Evolutionary conservation across 352 stramenopile genomes (phyloP).

Genomic region (Globisporangium spiculum): DNA sequence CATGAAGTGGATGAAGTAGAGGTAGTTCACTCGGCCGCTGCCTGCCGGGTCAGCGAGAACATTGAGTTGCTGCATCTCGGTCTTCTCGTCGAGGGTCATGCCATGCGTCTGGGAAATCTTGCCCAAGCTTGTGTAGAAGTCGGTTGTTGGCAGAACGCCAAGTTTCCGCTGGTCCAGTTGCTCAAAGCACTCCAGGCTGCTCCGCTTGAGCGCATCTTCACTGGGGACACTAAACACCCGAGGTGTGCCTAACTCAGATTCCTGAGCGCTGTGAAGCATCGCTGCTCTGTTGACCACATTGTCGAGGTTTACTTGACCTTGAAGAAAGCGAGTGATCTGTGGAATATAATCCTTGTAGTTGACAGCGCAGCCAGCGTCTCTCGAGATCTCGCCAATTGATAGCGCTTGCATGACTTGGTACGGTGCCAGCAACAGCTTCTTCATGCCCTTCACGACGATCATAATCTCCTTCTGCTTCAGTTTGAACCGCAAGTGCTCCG

Average conservation of each 20-base stretch:
- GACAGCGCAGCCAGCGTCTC: conserved; percentile 31
- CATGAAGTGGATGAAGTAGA: conserved; percentile 51
- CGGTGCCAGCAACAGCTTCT: conserved; percentile 49
- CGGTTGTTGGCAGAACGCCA: conserved; percentile 34
- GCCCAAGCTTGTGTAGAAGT: conserved; percentile 32
- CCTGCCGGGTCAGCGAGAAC: conserved; percentile 42
- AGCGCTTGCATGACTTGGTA: conserved; percentile 47
- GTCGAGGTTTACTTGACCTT: conserved; percentile 29
- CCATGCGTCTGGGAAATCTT: conserved; percentile 22
- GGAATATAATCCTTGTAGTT: conserved; percentile 41
- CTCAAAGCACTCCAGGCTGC: conserved; percentile 35
- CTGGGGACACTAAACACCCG: conserved; percentile 12
- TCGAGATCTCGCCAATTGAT: conserved; percentile 24
- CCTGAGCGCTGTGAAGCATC: conserved; percentile 20
- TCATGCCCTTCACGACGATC: conserved; percentile 40
- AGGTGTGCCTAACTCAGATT: conserved; percentile 9
- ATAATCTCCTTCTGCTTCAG: conserved; percentile 48
- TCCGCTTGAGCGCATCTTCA: conserved; percentile 30
- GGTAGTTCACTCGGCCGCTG: conserved; percentile 58
- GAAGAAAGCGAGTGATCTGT: conserved; percentile 26
- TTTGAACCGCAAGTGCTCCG: conserved; percentile 45
- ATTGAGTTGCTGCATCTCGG: conserved; percentile 29
- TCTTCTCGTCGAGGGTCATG: conserved; percentile 22
- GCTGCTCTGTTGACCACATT: conserved; percentile 26
- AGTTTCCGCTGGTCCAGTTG: conserved; percentile 27